Evolutionary conservation across 768 basidiomycete species (phyloP).

Genomic region (Collybia sp.): DNA sequence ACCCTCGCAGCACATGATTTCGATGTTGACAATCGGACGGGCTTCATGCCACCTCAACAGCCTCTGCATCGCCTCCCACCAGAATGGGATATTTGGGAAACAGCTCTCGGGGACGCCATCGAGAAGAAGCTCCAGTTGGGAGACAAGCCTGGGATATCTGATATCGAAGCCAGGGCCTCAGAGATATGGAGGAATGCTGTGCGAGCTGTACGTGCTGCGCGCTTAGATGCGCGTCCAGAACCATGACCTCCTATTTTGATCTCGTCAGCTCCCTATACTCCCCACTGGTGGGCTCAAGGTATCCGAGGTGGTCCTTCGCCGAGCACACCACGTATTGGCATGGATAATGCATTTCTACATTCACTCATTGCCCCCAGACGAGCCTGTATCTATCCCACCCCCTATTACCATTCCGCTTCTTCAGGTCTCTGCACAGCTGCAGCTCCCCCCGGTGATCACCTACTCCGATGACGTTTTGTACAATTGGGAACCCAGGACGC

Average conservation of each 20-base stretch:
- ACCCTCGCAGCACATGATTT: slow-evolving; percentile 67
- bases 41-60: slow-evolving; percentile 83
- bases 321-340: slow-evolving; percentile 74
- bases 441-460: slow-evolving; percentile 85
- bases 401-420: slow-evolving; percentile 77
- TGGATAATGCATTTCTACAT: slow-evolving; percentile 80
- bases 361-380: slow-evolving; percentile 52
- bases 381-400: slow-evolving; percentile 62
- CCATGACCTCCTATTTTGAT: not conserved
- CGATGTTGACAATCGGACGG: slow-evolving; percentile 87
- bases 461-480: slow-evolving; percentile 94
- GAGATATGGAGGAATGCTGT: slow-evolving; percentile 51
- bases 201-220: slow-evolving; percentile 33
- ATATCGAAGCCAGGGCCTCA: slow-evolving; percentile 36
- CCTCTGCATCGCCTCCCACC: slow-evolving; percentile 60
- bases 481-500: slow-evolving; percentile 57
- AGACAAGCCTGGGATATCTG: slow-evolving; percentile 39
- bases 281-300: slow-evolving; percentile 35
- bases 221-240: too few species aligned
- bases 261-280: slow-evolving; percentile 48
- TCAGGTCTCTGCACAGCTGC: slow-evolving; percentile 62
- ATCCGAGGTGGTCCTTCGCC: slow-evolving; percentile 59
- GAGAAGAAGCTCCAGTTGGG: slow-evolving; percentile 51
- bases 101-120: slow-evolving; percentile 45
- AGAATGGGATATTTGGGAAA: slow-evolving; percentile 74